Conservation (phyloP, 768 basidiomycete genomes). For the Daedalea quercina region DNA sequence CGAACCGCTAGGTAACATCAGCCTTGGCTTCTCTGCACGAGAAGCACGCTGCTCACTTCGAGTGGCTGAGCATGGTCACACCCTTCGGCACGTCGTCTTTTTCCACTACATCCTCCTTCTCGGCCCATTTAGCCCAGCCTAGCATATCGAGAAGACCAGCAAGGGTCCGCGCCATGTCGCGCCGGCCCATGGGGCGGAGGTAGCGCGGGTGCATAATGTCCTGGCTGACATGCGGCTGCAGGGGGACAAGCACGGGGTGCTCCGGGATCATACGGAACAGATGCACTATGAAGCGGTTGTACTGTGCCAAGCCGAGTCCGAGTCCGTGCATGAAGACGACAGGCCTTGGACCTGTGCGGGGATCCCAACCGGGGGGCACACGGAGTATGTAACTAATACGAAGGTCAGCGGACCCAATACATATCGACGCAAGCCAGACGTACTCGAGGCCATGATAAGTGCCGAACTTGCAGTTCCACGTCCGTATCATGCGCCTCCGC, state of each 20-base stretch:
- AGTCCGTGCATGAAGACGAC: conserved; percentile 86
- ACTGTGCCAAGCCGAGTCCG: conserved; percentile 75
- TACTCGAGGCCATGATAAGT: conserved; percentile 66
- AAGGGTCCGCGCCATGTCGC: conserved; percentile 51
- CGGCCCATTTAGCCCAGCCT: conserved; percentile 48
- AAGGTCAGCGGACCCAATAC: neutral
- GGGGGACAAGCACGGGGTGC: conserved; percentile 67
- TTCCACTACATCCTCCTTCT: neutral
- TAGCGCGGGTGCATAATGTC: conserved; percentile 73
- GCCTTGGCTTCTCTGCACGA: neutral
- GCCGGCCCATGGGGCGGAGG: conserved; percentile 61
- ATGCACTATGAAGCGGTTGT: conserved; percentile 52
- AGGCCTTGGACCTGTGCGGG: conserved; percentile 51
- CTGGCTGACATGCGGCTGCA: conserved; percentile 87
- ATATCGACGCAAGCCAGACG: conserved; percentile 12
- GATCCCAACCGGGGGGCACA: conserved; percentile 61
- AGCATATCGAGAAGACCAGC: conserved; percentile 51
- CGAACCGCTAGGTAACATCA: conserved; percentile 46
- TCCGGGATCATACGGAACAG: conserved; percentile 51
- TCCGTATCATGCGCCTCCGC: conserved; percentile 35
- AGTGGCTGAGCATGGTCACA: conserved; percentile 79
- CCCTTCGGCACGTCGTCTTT: conserved; percentile 32
- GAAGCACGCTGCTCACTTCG: conserved; percentile 51
- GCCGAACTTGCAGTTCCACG: conserved; percentile 37
- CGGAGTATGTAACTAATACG: conserved; percentile 62